These are phyloP conservation scores for Quercus robur DNA, from an alignment of 306 rosid species.

Conservation along the genomic window DNA sequence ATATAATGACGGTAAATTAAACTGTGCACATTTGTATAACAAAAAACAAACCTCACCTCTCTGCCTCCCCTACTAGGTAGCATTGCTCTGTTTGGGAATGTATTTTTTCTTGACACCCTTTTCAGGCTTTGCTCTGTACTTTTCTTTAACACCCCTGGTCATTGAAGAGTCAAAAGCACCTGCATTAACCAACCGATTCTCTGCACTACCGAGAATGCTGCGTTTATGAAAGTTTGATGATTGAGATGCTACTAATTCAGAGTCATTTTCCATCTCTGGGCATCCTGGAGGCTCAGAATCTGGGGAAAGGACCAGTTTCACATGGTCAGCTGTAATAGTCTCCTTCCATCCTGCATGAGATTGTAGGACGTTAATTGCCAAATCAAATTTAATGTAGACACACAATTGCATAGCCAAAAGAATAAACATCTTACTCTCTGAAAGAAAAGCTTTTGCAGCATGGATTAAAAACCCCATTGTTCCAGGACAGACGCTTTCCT, in stretches of 20 bases:
- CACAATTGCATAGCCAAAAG: not conserved
- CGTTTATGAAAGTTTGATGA: slow-evolving; percentile 26
- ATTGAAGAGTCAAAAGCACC: slow-evolving; percentile 23
- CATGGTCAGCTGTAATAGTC: slow-evolving; percentile 55
- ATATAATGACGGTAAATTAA: slow-evolving; percentile 34
- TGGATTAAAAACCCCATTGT: slow-evolving; percentile 27
- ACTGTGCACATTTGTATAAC: slow-evolving; percentile 56
- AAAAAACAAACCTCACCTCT: slow-evolving; percentile 25
- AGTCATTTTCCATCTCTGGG: slow-evolving; percentile 25
- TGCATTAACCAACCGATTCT: slow-evolving; percentile 24
- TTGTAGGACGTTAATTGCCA: slow-evolving; percentile 9
- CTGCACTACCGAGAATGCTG: slow-evolving; percentile 36
- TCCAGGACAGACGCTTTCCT: slow-evolving; percentile 15
- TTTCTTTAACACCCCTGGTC: slow-evolving; percentile 37
- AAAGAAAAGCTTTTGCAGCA: slow-evolving; percentile 61
- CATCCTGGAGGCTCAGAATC: slow-evolving; percentile 34
- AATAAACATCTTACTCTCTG: slow-evolving; percentile 49
- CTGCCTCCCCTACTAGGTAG: slow-evolving; percentile 35
- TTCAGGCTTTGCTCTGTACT: slow-evolving; percentile 43
- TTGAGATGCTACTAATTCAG: slow-evolving; percentile 21
- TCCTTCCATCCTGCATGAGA: slow-evolving; percentile 76
- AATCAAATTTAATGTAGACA: not conserved
- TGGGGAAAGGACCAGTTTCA: slow-evolving; percentile 38
- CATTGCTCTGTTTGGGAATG: slow-evolving; percentile 50
- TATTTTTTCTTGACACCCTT: slow-evolving; percentile 49